phyloP scores from a whole-genome alignment of 1,284 basidiomycete genomes.

The Mycosarcoma mackinlayi region DNA sequence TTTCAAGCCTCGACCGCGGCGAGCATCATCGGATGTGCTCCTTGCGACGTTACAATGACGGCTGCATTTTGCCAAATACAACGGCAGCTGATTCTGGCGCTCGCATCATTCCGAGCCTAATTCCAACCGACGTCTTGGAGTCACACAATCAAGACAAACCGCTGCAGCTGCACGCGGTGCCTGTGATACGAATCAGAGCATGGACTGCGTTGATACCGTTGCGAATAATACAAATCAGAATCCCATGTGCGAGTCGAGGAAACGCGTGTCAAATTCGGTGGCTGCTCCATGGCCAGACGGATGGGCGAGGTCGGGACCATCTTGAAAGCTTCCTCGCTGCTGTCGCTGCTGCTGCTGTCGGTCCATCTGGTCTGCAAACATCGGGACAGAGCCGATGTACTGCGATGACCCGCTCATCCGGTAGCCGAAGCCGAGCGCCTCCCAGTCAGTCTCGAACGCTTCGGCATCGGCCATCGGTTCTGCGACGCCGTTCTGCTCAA shows the following conservation, averaged over 20 bases:
- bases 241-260: constrained; percentile 48
- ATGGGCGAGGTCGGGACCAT: not conserved
- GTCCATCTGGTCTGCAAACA: constrained; percentile 10
- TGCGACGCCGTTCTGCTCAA: constrained; percentile 1
- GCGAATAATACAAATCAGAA: constrained; percentile 21
- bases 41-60: too few species aligned
- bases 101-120: too few species aligned
- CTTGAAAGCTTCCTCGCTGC: constrained; percentile 3
- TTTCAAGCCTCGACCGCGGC: too few species aligned
- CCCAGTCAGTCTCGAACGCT: constrained; percentile 42
- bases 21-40: too few species aligned
- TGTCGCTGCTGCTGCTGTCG: constrained; percentile 14
- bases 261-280: constrained; percentile 41
- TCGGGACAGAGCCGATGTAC: constrained; percentile 1
- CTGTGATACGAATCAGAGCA: too few species aligned
- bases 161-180: too few species aligned
- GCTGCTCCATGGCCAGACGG: constrained; percentile 6
- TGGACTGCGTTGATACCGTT: too few species aligned
- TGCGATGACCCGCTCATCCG: constrained; percentile 17
- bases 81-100: too few species aligned
- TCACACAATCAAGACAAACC: too few species aligned
- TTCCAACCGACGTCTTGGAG: too few species aligned
- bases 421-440: constrained; percentile 41
- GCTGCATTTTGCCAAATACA: too few species aligned
- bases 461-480: constrained; percentile 10